Evolutionary conservation across 2,329 filamentous ascomycete genomes (phyloP).

Genomic region (Coleophoma eucalyptorum): DNA sequence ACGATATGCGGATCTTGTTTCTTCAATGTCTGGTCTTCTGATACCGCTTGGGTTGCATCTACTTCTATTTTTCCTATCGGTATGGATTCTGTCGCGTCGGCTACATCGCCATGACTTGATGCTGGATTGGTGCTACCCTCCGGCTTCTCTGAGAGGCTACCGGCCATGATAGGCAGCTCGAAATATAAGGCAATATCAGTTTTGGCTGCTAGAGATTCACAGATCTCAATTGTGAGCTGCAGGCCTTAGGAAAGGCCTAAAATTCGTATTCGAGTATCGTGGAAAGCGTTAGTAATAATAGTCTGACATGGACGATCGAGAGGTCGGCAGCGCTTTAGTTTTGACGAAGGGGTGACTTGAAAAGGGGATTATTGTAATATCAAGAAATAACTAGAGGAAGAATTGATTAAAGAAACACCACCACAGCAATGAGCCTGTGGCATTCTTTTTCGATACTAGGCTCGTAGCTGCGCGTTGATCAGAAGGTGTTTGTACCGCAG

Average conservation of each 20-base stretch:
- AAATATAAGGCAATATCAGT: not conserved
- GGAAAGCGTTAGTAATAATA: not conserved
- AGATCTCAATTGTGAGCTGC: not conserved
- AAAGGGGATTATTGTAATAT: not conserved
- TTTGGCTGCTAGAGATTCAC: not conserved
- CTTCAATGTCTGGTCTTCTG: not conserved
- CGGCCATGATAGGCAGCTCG: not conserved
- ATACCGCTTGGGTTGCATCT: not conserved
- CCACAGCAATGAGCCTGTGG: not conserved
- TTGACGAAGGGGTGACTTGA: not conserved
- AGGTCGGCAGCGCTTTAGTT: not conserved
- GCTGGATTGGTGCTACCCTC: not conserved
- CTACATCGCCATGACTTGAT: not conserved
- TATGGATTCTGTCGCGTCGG: not conserved
- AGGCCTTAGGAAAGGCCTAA: not conserved
- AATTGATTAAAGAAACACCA: not conserved
- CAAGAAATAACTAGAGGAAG: not conserved
- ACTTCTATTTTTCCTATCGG: not conserved
- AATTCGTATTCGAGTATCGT: not conserved
- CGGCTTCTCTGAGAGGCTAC: not conserved
- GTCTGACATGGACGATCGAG: not conserved
- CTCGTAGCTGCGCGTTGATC: not conserved
- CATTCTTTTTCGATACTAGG: no score
- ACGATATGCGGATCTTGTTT: not conserved
- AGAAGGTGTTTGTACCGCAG: not conserved